A percentile compares a stretch with the other conserved stretches of the same genome.
Evolutionary conservation across 805 yeast species (phyloP).

Genomic region (Candida succiphila): DNA sequence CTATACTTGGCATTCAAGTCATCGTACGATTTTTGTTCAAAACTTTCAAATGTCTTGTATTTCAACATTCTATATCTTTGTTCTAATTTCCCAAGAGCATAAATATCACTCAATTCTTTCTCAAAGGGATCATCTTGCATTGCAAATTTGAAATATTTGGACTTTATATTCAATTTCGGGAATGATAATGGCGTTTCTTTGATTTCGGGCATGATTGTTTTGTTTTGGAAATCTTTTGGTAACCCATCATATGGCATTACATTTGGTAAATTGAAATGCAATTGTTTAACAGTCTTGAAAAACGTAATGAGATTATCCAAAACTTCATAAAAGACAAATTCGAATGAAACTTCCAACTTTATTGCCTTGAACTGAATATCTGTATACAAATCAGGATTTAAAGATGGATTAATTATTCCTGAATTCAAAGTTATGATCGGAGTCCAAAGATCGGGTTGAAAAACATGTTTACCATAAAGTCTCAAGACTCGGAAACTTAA

Average conservation of each 20-base stretch:
- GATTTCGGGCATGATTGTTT: conserved; percentile 18
- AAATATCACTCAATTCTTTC: conserved; percentile 52
- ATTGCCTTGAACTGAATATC: conserved; percentile 8
- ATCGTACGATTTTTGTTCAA: conserved; percentile 8
- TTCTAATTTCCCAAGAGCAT: conserved; percentile 56
- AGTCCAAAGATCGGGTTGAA: conserved; percentile 17
- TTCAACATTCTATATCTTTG: conserved; percentile 54
- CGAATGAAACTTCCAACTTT: conserved; percentile 51
- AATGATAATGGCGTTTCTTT: conserved; percentile 34
- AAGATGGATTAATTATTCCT: too few species aligned
- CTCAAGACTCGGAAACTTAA: conserved; percentile 15
- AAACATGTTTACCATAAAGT: conserved; percentile 19
- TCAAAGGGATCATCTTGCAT: conserved; percentile 91
- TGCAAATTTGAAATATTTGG: conserved; percentile 49
- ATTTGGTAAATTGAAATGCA: conserved; percentile 20
- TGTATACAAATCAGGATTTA: too few species aligned
- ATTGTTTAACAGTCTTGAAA: conserved; percentile 57
- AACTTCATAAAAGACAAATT: conserved; percentile 64
- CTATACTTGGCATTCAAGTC: conserved; percentile 25
- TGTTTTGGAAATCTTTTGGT: conserved; percentile 22
- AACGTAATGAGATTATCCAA: conserved; percentile 76
- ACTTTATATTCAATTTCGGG: conserved; percentile 45
- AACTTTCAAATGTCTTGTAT: conserved; percentile 11
- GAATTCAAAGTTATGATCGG: conserved; percentile 10
- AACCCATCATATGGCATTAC: conserved; percentile 12